Percentiles rank a stretch among this genome's conserved stretches.
Conservation (phyloP, 768 basidiomycete genomes). For the Termitomyces sp. region DNA sequence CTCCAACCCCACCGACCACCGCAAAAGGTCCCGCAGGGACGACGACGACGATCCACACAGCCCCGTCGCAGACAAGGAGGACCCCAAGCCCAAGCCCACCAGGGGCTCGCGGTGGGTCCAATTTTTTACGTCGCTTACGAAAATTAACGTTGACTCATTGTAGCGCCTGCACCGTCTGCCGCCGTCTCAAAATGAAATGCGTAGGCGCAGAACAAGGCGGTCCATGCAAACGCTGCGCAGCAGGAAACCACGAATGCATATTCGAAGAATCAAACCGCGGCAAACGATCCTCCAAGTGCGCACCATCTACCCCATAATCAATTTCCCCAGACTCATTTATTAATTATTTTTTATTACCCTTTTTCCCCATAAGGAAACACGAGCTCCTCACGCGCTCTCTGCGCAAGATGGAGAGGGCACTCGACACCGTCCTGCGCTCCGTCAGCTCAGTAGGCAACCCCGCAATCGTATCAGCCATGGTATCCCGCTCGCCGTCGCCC, state of each 20-base stretch:
- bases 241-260: constrained; percentile 85
- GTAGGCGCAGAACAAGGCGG: constrained; percentile 88
- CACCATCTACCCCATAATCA: constrained; percentile 3
- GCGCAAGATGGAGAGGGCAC: constrained; percentile 87
- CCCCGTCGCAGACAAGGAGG: constrained; percentile 27
- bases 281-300: constrained; percentile 82
- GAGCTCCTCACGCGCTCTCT: constrained; percentile 79
- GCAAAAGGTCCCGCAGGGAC: constrained; percentile 65
- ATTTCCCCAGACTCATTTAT: too few relatives aligned
- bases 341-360: too few relatives aligned
- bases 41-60: constrained; percentile 46
- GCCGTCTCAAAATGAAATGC: constrained; percentile 92
- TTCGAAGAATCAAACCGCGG: constrained; percentile 98
- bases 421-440: constrained; percentile 89
- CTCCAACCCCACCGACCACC: constrained; percentile 41
- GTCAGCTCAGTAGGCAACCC: constrained; percentile 66
- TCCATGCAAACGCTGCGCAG: constrained; percentile 83
- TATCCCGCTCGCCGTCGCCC: constrained; percentile 81
- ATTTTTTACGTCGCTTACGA: not conserved
- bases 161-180: constrained; percentile 90
- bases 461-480: constrained; percentile 71
- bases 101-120: constrained; percentile 73
- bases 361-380: constrained; percentile 60
- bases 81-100: constrained; percentile 78
- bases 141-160: constrained; percentile 14